Base-by-base conservation (phyloP, 768 basidiomycete species). In the Kwoniella dejecticola region DNA sequence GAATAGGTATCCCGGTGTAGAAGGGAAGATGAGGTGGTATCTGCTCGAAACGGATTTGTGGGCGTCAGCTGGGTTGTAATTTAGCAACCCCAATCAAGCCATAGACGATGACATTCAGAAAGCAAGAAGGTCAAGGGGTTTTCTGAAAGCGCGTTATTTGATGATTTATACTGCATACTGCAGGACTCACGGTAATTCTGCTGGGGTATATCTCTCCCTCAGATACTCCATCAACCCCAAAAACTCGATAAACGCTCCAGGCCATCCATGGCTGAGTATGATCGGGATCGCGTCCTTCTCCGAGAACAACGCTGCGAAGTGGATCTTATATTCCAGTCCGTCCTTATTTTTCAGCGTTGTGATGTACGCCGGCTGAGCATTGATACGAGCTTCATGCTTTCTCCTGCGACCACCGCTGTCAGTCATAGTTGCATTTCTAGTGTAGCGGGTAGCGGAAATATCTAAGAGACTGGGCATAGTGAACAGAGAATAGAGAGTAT, bases 1-100 rank as follows among this genome's bases (percentile, higher is more conserved):
- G 70, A 76, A 78, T 4, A 67, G 60, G 48, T 62, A 79, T 23
- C 78, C 70, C 10, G 74, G 70, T 10, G 78, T 56, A 23, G 67
- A 69, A 13, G 72, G 72, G 60, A 64, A 55, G 27, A 74, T 64
- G 21, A 74, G 44, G 57, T 71, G 67, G 55, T 57, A 63, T 41
- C 62, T 63, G 23, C 1, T 17, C 15, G 13, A n/a, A 4, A 50
- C 23, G 12, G 21, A 47, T 30, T 21, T 4, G 13, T 8, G 36
- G 33, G 33, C 52, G n/a, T n/a, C n/a, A n/a, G n/a, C n/a, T n/a
- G n/a, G n/a, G n/a, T n/a, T n/a, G n/a, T n/a, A n/a, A n/a, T n/a
- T n/a, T n/a, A n/a, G n/a, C n/a, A n/a, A n/a, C n/a, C n/a, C n/a
- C n/a, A n/a, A n/a, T n/a, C n/a, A n/a, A n/a, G n/a, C n/a, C n/a